These are phyloP conservation scores for Schwanniomyces pseudopolymorphus DNA, from an alignment of 805 yeast genomes.

Conservation along the genomic window DNA sequence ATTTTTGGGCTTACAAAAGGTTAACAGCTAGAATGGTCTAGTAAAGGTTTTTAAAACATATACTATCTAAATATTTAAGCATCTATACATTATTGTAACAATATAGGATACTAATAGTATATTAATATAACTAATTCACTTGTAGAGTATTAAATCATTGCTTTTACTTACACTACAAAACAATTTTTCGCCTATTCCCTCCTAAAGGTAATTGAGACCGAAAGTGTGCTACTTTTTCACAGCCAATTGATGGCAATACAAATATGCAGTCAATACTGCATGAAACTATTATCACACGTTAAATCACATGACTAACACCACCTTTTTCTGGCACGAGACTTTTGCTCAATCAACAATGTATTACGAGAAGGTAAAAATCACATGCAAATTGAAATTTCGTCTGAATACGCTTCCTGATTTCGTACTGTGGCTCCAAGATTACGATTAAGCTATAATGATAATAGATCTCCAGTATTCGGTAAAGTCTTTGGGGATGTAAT, in stretches of 20 bases:
- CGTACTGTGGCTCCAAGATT: neutral
- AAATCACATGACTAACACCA: neutral
- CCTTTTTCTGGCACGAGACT: neutral
- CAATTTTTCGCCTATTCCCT: slow-evolving; percentile 5
- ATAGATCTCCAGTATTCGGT: neutral
- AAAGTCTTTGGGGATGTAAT: neutral
- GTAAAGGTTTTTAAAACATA: neutral
- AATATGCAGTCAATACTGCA: neutral
- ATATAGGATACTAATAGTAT: neutral
- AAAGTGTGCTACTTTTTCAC: slow-evolving; percentile 1
- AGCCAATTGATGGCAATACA: neutral
- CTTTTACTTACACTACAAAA: neutral
- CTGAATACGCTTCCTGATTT: too few species aligned
- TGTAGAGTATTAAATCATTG: neutral
- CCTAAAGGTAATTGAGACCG: slow-evolving; percentile 10
- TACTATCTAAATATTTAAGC: neutral
- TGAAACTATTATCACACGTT: neutral
- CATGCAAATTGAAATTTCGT: neutral
- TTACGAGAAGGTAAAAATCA: neutral
- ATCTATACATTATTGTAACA: neutral
- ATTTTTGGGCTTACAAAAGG: slow-evolving; percentile 3
- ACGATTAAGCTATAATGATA: neutral
- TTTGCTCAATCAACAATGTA: neutral
- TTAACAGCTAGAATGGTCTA: neutral
- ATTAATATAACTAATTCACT: neutral